phyloP scores from a whole-genome alignment of 352 stramenopile genomes.

The Pythium biforme region DNA sequence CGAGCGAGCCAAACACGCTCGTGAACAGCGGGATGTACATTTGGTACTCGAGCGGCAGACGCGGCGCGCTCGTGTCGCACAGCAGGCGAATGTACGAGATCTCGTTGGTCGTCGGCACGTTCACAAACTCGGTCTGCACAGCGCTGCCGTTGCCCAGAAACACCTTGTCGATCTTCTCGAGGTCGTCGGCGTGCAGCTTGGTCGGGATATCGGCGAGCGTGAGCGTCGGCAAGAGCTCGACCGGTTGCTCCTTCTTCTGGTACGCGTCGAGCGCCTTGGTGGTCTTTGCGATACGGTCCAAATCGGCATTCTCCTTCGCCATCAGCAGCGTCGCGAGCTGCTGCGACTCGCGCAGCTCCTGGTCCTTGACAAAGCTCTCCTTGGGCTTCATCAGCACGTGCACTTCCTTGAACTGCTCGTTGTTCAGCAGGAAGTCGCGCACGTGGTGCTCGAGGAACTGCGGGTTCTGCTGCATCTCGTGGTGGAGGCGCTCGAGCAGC shows the following conservation, averaged over 20 bases:
- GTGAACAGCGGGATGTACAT: constrained; percentile 70
- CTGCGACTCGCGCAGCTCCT: constrained; percentile 50
- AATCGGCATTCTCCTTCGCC: constrained; percentile 46
- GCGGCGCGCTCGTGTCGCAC: constrained; percentile 47
- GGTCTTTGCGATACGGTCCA: constrained; percentile 51
- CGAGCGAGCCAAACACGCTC: constrained; percentile 67
- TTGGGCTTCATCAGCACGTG: constrained; percentile 76
- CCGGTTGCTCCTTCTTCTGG: constrained; percentile 60
- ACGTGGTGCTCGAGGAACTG: constrained; percentile 71
- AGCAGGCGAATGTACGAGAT: constrained; percentile 78
- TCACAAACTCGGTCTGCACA: constrained; percentile 47
- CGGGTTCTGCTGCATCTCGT: constrained; percentile 60
- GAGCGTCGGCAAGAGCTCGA: constrained; percentile 76
- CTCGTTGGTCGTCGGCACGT: constrained; percentile 79
- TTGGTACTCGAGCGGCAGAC: constrained; percentile 60
- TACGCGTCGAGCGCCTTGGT: constrained; percentile 54
- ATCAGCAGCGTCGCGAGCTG: constrained; percentile 43
- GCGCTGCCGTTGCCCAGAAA: constrained; percentile 21
- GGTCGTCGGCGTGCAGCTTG: constrained; percentile 36
- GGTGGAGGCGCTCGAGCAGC: constrained; percentile 50
- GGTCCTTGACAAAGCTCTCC: constrained; percentile 55
- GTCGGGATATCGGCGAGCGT: constrained; percentile 65
- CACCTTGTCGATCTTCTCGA: constrained; percentile 45
- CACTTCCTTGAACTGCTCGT: constrained; percentile 49
- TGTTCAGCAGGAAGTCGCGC: constrained; percentile 43